phyloP scores from a whole-genome alignment of 352 stramenopile species.

The Pythium brachiatum region DNA sequence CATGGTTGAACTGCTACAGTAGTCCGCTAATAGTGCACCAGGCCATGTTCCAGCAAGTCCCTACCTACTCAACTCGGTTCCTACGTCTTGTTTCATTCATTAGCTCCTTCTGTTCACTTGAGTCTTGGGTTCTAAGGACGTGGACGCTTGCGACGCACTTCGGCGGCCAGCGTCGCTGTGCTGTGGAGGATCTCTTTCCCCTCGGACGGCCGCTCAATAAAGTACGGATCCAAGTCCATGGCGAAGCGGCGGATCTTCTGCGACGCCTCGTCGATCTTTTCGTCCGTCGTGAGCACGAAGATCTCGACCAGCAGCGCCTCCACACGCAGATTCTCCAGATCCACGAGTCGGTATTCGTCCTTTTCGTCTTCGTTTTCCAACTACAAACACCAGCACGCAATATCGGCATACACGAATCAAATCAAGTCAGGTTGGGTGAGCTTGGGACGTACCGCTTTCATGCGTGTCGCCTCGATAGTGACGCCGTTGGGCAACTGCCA shows the following conservation, averaged over 20 bases:
- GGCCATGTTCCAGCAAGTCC: too few relatives aligned
- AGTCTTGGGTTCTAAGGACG: conserved; percentile 30
- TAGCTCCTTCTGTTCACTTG: too few relatives aligned
- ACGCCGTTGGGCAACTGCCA: conserved; percentile 85
- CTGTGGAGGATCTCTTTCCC: conserved; percentile 84
- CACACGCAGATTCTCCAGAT: conserved; percentile 79
- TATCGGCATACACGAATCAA: not conserved
- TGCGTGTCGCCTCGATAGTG: conserved; percentile 79
- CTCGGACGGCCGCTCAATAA: conserved; percentile 79
- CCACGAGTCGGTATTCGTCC: conserved; percentile 80
- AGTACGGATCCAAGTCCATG: conserved; percentile 80
- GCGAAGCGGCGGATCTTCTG: conserved; percentile 83
- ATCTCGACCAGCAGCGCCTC: conserved; percentile 87
- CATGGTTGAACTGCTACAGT: too few relatives aligned
- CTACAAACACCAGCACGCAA: conserved; percentile 23
- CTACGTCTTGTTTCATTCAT: too few relatives aligned
- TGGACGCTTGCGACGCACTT: conserved; percentile 75
- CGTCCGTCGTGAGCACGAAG: conserved; percentile 77
- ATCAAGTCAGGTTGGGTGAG: not conserved
- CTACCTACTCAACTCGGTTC: too few relatives aligned
- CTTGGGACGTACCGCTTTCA: conserved; percentile 66
- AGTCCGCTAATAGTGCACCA: too few relatives aligned
- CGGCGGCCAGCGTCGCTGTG: conserved; percentile 72
- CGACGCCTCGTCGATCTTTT: conserved; percentile 82
- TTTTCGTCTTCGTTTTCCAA: conserved; percentile 80